phyloP scores from a whole-genome alignment of 2,329 filamentous ascomycete species.

The Colletotrichum agaves region DNA sequence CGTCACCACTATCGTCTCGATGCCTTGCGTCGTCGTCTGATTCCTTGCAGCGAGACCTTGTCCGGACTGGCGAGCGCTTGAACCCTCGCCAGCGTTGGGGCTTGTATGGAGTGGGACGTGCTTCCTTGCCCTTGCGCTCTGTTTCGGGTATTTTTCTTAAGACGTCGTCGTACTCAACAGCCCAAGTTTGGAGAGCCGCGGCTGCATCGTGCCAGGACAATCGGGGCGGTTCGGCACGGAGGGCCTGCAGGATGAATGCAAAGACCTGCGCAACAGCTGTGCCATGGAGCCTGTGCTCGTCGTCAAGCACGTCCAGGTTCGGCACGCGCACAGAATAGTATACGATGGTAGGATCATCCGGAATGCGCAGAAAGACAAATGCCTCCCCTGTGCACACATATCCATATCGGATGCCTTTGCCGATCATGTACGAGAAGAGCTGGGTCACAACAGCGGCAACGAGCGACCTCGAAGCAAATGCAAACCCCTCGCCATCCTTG shows the following conservation, averaged over 20 bases:
- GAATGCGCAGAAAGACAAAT: background rate
- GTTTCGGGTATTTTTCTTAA: background rate
- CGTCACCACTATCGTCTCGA: background rate
- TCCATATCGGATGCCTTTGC: no score
- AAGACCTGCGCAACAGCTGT: background rate
- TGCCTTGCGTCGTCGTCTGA: background rate
- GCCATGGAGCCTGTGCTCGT: background rate
- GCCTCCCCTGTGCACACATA: no score
- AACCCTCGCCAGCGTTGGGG: background rate
- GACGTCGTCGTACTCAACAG: background rate
- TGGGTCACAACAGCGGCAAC: background rate
- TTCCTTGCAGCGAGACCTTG: background rate
- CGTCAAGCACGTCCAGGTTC: background rate
- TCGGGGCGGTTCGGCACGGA: background rate
- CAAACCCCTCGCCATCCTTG: background rate
- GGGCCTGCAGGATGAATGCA: background rate
- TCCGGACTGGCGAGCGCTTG: background rate
- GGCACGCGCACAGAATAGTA: background rate
- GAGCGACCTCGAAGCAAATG: background rate
- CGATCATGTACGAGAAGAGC: background rate
- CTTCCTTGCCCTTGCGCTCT: background rate
- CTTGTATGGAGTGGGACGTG: background rate
- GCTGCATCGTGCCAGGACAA: background rate
- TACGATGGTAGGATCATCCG: background rate
- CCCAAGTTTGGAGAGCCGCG: background rate